Evolutionary conservation across 208 protist genomes (phyloP).

Genomic region (Acanthamoeba divionensis): DNA sequence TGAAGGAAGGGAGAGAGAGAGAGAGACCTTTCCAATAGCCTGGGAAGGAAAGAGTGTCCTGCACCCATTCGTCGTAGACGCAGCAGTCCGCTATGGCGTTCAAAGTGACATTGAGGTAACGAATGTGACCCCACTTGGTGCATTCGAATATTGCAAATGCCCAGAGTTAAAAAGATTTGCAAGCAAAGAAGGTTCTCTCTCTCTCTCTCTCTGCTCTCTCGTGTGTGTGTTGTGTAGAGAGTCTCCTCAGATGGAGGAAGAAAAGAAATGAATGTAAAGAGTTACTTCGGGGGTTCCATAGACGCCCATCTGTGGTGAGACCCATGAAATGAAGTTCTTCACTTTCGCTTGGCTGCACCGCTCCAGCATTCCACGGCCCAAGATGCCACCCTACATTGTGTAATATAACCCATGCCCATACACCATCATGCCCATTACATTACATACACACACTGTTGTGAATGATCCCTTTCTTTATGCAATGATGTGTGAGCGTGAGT

Average conservation of each 20-base stretch:
- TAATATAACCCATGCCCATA: no score
- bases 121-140: neutral
- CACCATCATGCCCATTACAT: no score
- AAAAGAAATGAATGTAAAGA: no score
- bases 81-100: neutral
- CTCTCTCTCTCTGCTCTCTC: no score
- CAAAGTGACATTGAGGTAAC: neutral
- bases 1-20: neutral
- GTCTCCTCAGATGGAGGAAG: no score
- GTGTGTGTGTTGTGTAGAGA: no score
- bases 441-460: no score
- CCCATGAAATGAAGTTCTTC: conserved; percentile 30
- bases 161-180: no score
- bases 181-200: no score
- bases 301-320: neutral
- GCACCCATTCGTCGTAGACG: neutral
- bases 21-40: neutral
- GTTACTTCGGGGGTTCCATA: neutral
- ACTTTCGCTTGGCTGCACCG: conserved; percentile 24
- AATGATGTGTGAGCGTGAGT: neutral
- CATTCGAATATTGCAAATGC: no score
- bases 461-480: no score
- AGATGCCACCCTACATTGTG: neutral
- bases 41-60: neutral
- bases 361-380: conserved; percentile 27